A percentile compares a stretch with the other conserved stretches of the same genome.
phyloP scores from a whole-genome alignment of 352 stramenopile species.

The Discostella stelligera region DNA sequence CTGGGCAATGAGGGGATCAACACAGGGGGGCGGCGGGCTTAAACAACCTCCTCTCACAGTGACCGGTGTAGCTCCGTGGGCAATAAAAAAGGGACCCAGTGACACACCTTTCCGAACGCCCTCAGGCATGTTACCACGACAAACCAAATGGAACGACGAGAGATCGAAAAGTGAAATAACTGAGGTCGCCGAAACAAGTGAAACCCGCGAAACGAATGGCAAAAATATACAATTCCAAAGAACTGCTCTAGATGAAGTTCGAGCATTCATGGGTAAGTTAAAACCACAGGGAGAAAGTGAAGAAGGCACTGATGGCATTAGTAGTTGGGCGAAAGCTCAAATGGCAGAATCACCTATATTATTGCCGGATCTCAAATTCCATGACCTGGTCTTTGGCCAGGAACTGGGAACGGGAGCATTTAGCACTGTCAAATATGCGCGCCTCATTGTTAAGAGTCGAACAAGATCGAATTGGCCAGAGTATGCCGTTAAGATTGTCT shows the following conservation, averaged over 20 bases:
- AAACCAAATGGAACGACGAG: constrained; percentile 6
- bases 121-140: constrained; percentile 12
- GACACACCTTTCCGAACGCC: background rate
- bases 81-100: constrained; percentile 25
- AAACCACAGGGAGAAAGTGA: constrained; percentile 50
- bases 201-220: constrained; percentile 8
- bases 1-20: constrained; percentile 64
- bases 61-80: constrained; percentile 83
- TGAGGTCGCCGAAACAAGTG: background rate
- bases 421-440: constrained; percentile 82
- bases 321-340: constrained; percentile 74
- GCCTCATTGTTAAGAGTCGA: constrained; percentile 79
- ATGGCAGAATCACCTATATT: constrained; percentile 74
- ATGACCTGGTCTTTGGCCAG: constrained; percentile 85
- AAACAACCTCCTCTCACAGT: constrained; percentile 67
- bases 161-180: constrained; percentile 19
- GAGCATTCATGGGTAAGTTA: constrained; percentile 56
- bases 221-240: background rate
- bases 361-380: constrained; percentile 80
- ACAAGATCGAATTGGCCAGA: constrained; percentile 84
- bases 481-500: constrained; percentile 85
- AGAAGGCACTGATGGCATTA: constrained; percentile 42
- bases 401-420: constrained; percentile 79
- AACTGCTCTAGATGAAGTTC: constrained; percentile 22
- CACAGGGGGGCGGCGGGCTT: background rate